These are phyloP conservation scores for Alternaria gansuensis DNA, from an alignment of 2,329 filamentous ascomycete species.

Conservation along the genomic window DNA sequence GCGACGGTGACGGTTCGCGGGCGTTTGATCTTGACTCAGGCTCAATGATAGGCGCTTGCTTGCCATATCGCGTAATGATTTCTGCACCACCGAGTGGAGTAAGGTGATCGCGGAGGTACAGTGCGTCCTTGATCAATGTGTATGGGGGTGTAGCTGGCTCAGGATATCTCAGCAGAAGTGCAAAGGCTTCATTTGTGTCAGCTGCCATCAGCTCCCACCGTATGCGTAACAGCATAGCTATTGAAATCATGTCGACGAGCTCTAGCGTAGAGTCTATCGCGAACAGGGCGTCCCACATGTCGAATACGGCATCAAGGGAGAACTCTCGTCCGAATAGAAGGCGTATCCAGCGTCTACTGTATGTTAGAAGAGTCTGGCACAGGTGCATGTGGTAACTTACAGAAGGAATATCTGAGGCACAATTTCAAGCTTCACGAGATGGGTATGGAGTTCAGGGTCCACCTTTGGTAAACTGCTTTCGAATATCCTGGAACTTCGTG, in stretches of 20 bases:
- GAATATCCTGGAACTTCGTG: slow-evolving; percentile 86
- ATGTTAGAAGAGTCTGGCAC: slow-evolving; percentile 27
- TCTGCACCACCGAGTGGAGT: slow-evolving; percentile 68
- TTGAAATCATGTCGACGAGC: slow-evolving; percentile 87
- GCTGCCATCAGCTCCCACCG: slow-evolving; percentile 87
- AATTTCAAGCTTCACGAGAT: slow-evolving; percentile 84
- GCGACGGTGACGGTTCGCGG: slow-evolving; percentile 41
- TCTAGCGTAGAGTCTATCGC: slow-evolving; percentile 82
- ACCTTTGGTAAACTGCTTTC: slow-evolving; percentile 78
- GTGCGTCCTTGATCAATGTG: slow-evolving; percentile 85
- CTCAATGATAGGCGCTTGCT: slow-evolving; percentile 49
- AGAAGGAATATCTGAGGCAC: slow-evolving; percentile 97
- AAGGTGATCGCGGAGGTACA: slow-evolving; percentile 75
- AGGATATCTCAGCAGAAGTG: slow-evolving; percentile 84
- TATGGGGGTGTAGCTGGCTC: slow-evolving; percentile 71
- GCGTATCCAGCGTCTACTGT: slow-evolving; percentile 83
- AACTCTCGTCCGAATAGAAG: slow-evolving; percentile 94
- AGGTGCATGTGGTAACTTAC: slow-evolving; percentile 59
- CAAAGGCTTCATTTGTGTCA: slow-evolving; percentile 86
- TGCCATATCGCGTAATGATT: slow-evolving; percentile 76
- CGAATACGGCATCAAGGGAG: slow-evolving; percentile 81
- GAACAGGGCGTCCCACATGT: slow-evolving; percentile 91
- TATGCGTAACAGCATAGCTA: slow-evolving; percentile 91
- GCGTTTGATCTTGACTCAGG: slow-evolving; percentile 39
- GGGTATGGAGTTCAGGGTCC: slow-evolving; percentile 82